Percentiles rank a stretch among this genome's conserved stretches.
phyloP scores from a whole-genome alignment of 2,329 filamentous ascomycete genomes.

The Aspergillus pseudoterreus region DNA sequence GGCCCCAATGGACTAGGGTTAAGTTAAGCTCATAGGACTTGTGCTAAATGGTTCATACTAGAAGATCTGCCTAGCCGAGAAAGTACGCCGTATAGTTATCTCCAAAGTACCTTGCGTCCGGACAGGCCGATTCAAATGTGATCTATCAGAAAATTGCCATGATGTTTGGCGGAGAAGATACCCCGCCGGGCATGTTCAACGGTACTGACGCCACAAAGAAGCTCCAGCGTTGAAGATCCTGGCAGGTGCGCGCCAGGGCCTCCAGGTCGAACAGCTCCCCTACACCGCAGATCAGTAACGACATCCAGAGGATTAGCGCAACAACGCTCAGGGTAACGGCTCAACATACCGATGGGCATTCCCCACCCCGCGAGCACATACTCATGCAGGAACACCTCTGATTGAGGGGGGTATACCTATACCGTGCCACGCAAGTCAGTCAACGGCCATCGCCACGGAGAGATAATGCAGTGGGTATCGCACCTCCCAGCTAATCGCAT shows the following conservation, averaged over 20 bases:
- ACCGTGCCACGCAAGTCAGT: conserved; percentile 15
- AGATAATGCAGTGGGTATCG: conserved; percentile 12
- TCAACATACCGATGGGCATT: conserved; percentile 43
- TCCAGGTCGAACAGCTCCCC: conserved; percentile 49
- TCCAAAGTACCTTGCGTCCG: no score
- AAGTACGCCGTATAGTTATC: no score
- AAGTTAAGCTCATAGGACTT: no score
- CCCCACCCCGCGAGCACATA: conserved; percentile 52
- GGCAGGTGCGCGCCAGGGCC: conserved; percentile 34
- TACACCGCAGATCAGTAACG: conserved; percentile 12
- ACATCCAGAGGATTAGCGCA: neutral
- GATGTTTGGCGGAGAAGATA: conserved; percentile 45
- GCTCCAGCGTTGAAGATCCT: conserved; percentile 39
- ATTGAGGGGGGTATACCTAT: conserved; percentile 41
- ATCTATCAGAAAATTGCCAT: conserved; percentile 41
- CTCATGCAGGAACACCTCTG: conserved; percentile 43
- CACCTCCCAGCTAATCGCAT: conserved; percentile 54
- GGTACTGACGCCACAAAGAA: conserved; percentile 51
- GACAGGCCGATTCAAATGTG: neutral
- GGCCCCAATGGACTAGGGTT: no score
- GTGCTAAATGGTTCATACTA: no score
- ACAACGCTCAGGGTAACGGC: neutral
- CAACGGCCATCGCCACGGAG: neutral
- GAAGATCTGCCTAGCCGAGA: no score
- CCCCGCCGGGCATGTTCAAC: conserved; percentile 48